Conservation (phyloP, 305 asterid genomes). For the Striga hermonthica region DNA sequence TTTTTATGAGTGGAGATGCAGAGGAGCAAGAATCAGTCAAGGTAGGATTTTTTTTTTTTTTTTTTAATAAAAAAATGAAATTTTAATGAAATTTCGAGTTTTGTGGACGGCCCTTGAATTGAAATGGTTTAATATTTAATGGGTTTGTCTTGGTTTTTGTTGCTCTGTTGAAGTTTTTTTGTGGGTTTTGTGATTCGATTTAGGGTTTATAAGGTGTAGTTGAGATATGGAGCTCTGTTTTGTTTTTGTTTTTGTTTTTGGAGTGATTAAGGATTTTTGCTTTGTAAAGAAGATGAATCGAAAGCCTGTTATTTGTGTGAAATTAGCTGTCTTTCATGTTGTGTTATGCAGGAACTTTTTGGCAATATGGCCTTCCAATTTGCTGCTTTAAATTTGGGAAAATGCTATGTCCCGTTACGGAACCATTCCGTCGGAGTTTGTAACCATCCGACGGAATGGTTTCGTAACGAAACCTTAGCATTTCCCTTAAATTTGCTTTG, state of each 20-base stretch:
- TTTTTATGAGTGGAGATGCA: conserved; percentile 38
- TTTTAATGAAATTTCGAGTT: too few species aligned
- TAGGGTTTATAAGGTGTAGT: neutral
- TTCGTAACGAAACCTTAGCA: too few species aligned
- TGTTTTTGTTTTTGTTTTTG: neutral
- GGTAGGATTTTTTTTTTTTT: too few species aligned
- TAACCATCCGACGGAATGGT: too few species aligned
- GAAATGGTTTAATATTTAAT: conserved; percentile 38
- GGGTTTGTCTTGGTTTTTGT: neutral
- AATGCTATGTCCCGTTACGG: too few species aligned
- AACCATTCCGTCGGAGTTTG: too few species aligned
- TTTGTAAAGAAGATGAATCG: too few species aligned
- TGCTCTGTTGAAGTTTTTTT: neutral
- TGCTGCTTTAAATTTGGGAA: neutral
- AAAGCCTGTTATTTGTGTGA: neutral
- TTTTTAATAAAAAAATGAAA: too few species aligned
- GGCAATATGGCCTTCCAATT: neutral
- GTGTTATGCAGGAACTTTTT: neutral
- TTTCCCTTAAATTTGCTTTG: too few species aligned
- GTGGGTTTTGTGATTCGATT: neutral
- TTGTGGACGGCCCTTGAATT: too few species aligned
- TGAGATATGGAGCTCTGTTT: neutral
- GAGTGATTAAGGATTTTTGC: neutral
- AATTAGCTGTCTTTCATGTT: neutral
- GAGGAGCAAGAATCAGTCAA: conserved; percentile 34